A percentile compares a stretch with the other conserved stretches of the same genome.
Evolutionary conservation across 192 early-diverging fungal species (phyloP).

Genomic region (Backusella morwellensis): DNA sequence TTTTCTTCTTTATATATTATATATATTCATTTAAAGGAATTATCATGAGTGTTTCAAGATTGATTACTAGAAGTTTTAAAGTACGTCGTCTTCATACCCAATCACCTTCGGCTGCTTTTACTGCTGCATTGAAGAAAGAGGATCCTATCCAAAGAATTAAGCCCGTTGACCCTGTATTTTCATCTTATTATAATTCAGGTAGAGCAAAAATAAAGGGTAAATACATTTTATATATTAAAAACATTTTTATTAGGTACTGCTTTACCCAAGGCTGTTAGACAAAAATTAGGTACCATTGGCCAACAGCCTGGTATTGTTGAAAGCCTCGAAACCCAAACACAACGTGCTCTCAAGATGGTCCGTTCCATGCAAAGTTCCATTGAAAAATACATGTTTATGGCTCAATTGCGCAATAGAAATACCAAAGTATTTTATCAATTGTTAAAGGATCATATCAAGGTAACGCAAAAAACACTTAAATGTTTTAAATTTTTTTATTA

Average conservation of each 20-base stretch:
- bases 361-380: slow-evolving; percentile 63
- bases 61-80: background rate
- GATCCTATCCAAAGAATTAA: background rate
- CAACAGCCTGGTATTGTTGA: slow-evolving; percentile 75
- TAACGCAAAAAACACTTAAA: slow-evolving; percentile 29
- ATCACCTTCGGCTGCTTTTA: slow-evolving; percentile 3
- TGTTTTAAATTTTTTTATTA: background rate
- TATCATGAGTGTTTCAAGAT: background rate
- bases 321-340: slow-evolving; percentile 69
- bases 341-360: slow-evolving; percentile 71
- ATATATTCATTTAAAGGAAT: background rate
- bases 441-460: slow-evolving; percentile 73
- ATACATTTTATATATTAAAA: background rate
- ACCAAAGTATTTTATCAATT: slow-evolving; percentile 82
- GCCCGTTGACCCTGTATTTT: background rate
- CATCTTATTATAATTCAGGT: slow-evolving; percentile 18
- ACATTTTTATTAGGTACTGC: slow-evolving; percentile 54
- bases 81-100: slow-evolving; percentile 4
- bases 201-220: background rate
- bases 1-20: background rate
- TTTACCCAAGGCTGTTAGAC: slow-evolving; percentile 45
- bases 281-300: slow-evolving; percentile 62
- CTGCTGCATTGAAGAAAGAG: background rate
- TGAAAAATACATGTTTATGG: slow-evolving; percentile 86
- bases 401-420: slow-evolving; percentile 79